Evolutionary conservation across 331 rosid species (phyloP).

Genomic region (Pyrus hybrid): DNA sequence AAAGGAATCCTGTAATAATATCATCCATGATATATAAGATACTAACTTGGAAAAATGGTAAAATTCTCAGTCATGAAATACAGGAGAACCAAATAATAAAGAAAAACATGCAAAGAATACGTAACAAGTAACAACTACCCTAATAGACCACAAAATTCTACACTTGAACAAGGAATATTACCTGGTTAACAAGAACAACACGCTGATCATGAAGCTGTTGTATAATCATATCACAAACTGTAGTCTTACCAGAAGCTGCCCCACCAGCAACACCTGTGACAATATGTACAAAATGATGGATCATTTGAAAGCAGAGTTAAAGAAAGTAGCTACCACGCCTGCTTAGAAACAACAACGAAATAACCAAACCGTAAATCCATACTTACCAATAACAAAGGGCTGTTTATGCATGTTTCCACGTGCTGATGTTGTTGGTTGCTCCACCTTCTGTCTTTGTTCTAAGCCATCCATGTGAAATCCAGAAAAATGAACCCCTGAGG

Average conservation of each 20-base stretch:
- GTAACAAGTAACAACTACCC: neutral
- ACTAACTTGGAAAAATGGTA: neutral
- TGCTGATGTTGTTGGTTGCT: slow-evolving; percentile 50
- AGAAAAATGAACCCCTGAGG: slow-evolving; percentile 94
- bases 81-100: neutral
- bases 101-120: neutral
- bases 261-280: slow-evolving; percentile 94
- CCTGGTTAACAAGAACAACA: slow-evolving; percentile 95
- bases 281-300: neutral
- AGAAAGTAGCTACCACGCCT: neutral
- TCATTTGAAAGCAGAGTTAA: neutral
- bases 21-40: neutral
- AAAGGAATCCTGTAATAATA: slow-evolving; percentile 73
- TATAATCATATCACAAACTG: slow-evolving; percentile 94
- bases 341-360: neutral
- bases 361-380: neutral
- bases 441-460: slow-evolving; percentile 39
- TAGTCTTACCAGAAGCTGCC: slow-evolving; percentile 92
- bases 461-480: slow-evolving; percentile 75
- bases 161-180: slow-evolving; percentile 10
- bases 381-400: slow-evolving; percentile 86
- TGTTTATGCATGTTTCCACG: slow-evolving; percentile 47
- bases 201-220: slow-evolving; percentile 99
- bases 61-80: neutral
- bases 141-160: neutral